Evolutionary conservation across 495 filamentous ascomycete species (phyloP), one percentile per base, ranked within the genome.

Genomic region (Penicillium paradoxum): DNA sequence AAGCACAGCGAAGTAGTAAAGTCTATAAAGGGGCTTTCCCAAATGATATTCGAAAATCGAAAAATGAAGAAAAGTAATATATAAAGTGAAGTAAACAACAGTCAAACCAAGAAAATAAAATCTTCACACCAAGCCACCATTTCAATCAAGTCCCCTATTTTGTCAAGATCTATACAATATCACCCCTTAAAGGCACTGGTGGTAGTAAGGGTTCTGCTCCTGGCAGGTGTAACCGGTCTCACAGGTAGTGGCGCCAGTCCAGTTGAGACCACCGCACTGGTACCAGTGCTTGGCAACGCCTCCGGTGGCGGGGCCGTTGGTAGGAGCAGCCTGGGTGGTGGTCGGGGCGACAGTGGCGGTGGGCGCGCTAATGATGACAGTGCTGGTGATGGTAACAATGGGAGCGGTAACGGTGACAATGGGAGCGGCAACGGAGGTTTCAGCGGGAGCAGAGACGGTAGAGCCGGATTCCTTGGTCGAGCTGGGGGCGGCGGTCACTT

Each of bases 211-310:
- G 60, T 81, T 82, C 48, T 65, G 57, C 49, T 46, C 49, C 33
- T 66, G 52, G 67, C 79, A 83, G 17, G 66, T 72, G 37, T 72
- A 70, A 6, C 71, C 70, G 18, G 66, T 62, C 51, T 63, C 67
- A 58, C 80, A 83, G 39, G 67, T 66, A 2, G 71, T 77, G 5
- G 71, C 36, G 30, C 80, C 79, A 2, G 56, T 71, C 67, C 72
- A 82, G 56, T 73, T 71, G 24, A 62, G 51, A 32, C 80, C 80
- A 43, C 80, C 79, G 38, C 80, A 83, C 56, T 83, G 80, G 36
- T 66, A 59, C 50, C 68, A 73, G 27, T 62, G 59, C 2, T 60
- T 39, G 18, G 57, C 69, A 29, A 58, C 30, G 10, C 51, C 53
- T 52, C 62, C 67, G 8, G 58, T 33, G 2, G 63, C 30, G 18